phyloP scores from a whole-genome alignment of 768 basidiomycete genomes.

The Candolleomyces eurysporus region DNA sequence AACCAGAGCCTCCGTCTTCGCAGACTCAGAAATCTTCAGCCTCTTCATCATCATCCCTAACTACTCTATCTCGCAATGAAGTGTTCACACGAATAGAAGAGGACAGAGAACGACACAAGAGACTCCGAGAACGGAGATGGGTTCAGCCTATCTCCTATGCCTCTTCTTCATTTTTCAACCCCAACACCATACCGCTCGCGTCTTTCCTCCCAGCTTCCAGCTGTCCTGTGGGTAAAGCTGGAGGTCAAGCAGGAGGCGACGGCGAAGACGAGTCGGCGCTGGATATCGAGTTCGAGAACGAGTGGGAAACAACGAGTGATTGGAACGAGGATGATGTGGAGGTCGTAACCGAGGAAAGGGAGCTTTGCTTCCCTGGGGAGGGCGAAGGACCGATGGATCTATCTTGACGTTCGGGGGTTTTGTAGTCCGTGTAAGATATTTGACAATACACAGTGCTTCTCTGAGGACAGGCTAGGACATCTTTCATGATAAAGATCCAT shows the following conservation, averaged over 20 bases:
- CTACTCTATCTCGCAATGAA: conserved; percentile 57
- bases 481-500: no score
- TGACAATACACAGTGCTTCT: no score
- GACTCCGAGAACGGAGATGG: conserved; percentile 88
- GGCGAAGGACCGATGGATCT: conserved; percentile 45
- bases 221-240: conserved; percentile 12
- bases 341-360: conserved; percentile 67
- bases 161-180: conserved; percentile 30
- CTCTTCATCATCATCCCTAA: conserved; percentile 15
- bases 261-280: conserved; percentile 60
- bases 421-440: no score
- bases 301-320: conserved; percentile 87
- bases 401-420: conserved; percentile 17
- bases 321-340: conserved; percentile 91
- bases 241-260: conserved; percentile 32
- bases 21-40: no score
- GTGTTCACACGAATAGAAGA: conserved; percentile 88
- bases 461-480: no score
- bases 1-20: not conserved
- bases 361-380: conserved; percentile 61
- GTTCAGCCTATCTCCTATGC: conserved; percentile 71
- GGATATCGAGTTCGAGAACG: conserved; percentile 86
- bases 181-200: conserved; percentile 36
- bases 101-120: conserved; percentile 89
- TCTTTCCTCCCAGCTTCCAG: conserved; percentile 55